These are phyloP conservation scores for Pleurotus pulmonarius DNA, from an alignment of 768 basidiomycete species.

Conservation along the genomic window DNA sequence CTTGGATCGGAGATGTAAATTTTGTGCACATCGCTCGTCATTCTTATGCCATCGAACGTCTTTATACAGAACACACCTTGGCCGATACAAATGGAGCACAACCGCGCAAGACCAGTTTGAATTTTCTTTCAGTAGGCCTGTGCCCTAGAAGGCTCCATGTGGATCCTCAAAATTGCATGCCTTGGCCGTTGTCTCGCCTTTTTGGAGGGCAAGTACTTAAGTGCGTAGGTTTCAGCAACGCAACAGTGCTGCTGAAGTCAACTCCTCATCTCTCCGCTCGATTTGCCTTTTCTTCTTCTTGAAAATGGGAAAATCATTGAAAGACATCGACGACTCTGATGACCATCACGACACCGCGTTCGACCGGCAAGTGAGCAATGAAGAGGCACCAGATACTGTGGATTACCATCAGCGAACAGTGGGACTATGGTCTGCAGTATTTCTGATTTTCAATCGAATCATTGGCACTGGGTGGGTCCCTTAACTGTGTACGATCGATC, in stretches of 20 bases:
- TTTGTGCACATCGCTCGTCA: constrained; percentile 3
- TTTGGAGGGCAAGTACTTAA: constrained; percentile 2
- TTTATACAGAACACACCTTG: background rate
- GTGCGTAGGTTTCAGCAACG: background rate
- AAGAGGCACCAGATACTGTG: constrained; percentile 10
- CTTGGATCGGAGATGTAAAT: constrained; percentile 1
- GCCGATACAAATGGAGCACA: background rate
- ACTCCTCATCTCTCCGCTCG: background rate
- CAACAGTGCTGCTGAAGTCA: background rate
- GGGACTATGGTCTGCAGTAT: constrained; percentile 30
- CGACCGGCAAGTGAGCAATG: constrained; percentile 12
- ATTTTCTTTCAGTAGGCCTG: background rate
- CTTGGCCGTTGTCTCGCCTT: constrained; percentile 2
- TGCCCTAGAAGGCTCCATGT: constrained; percentile 5
- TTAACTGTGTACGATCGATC: background rate
- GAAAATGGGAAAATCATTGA: constrained; percentile 6
- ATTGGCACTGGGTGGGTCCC: constrained; percentile 36
- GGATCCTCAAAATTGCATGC: constrained; percentile 2
- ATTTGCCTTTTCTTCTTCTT: background rate
- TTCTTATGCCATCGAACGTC: constrained; percentile 1
- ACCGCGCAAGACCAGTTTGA: background rate
- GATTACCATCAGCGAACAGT: constrained; percentile 11
- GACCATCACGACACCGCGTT: background rate
- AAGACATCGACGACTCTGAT: background rate
- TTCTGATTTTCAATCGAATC: constrained; percentile 40